phyloP scores from a whole-genome alignment of 805 yeast genomes.

The Myxozyma neglecta region DNA sequence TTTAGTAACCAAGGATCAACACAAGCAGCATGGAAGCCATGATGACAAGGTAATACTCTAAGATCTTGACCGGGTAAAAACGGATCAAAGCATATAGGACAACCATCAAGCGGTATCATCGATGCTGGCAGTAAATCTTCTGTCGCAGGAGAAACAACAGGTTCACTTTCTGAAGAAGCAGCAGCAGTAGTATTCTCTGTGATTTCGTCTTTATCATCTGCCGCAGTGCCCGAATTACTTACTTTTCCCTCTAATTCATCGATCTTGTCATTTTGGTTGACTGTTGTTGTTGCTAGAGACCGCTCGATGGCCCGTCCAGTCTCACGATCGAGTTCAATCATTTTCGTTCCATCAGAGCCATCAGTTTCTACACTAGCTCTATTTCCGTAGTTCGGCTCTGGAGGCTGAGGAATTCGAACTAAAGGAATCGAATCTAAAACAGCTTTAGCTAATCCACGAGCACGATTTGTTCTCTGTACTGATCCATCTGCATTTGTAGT shows the following conservation, averaged over 20 bases:
- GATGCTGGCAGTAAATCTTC: slow-evolving; percentile 2
- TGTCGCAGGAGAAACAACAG: neutral
- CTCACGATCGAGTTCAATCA: neutral
- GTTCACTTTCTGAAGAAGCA: neutral
- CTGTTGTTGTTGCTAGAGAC: neutral
- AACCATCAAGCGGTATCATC: slow-evolving; percentile 43
- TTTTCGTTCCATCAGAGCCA: neutral
- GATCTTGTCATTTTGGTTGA: neutral
- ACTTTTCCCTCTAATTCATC: neutral
- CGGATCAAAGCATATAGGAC: slow-evolving; percentile 78
- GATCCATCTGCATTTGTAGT: slow-evolving; percentile 25
- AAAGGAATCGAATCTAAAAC: slow-evolving; percentile 42
- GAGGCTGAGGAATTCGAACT: slow-evolving; percentile 31
- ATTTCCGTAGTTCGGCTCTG: neutral
- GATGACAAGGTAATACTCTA: slow-evolving; percentile 77
- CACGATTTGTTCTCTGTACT: slow-evolving; percentile 32
- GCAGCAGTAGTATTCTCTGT: neutral
- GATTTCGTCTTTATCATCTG: neutral
- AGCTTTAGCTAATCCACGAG: slow-evolving; percentile 42
- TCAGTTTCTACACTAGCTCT: neutral
- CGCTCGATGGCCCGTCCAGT: neutral
- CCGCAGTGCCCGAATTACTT: neutral
- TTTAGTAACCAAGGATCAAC: slow-evolving; percentile 80
- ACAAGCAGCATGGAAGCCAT: slow-evolving; percentile 77
- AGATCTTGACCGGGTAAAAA: slow-evolving; percentile 59